Evolutionary conservation across 208 protist species (phyloP), one percentile per base, ranked within the genome.

Genomic region (Phytomonas sp.): DNA sequence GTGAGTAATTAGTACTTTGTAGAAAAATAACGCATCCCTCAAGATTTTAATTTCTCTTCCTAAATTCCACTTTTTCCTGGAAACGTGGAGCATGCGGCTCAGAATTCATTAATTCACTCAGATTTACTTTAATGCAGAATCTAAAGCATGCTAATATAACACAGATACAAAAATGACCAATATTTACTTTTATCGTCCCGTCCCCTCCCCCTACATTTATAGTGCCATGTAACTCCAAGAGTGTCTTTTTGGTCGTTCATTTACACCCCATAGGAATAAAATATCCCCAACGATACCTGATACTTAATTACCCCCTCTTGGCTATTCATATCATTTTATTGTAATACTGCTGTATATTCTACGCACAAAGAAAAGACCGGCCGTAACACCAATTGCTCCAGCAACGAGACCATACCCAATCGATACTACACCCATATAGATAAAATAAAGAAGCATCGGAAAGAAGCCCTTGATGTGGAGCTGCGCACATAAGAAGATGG

Each of bases 401-500:
- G 91, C 79, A 1, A 84, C 80, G 9, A 97, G 63, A 20, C 89
- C 88, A 72, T 96, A 96, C 28, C 80, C 71, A 59, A 81, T 87
- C 13, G 87, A 89, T 9, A 94, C 15, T 28, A 95, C 73, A 1
- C 78, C 71, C 88, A 96, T 96, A 75, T 97, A 97, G 40, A 82
- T 53, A 82, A 97, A 96, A 77, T 93, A 97, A 33, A 97, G 69
- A 23, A 97, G 65, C 9, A 75, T 80, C 4, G 89, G 92, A 6
- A 81, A 74, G 76, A 94, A 88, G 53, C 69, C 81, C 20, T 64
- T 66, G 5, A 98, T 88, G 20, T 77, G 68, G 0, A 98, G 79
- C 40, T 87, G 75, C 29, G 76, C 46, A 68, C 93, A 99, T 74
- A 98, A 98, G 66, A 88, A 90, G 29, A 98, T 51, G 13, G 82